phyloP scores from a whole-genome alignment of 2,329 filamentous ascomycete genomes.

The Trichoderma pleuroti region DNA sequence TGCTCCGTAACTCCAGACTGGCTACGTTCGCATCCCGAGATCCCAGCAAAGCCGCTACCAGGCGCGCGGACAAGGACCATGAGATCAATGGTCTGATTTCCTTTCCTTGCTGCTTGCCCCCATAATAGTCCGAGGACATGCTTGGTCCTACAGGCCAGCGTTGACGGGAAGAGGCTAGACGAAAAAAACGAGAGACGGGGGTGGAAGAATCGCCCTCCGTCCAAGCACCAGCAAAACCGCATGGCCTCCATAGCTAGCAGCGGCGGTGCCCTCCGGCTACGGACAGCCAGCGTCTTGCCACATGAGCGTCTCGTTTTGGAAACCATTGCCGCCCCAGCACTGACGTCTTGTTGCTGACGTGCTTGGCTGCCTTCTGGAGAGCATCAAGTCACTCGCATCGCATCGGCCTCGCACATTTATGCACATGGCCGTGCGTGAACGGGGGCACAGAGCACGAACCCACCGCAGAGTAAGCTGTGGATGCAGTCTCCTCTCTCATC shows the following conservation, averaged over 20 bases:
- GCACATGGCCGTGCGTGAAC: conserved; percentile 11
- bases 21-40: background rate
- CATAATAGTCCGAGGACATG: no score
- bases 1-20: background rate
- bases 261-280: background rate
- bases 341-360: background rate
- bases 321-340: background rate
- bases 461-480: conserved; percentile 16
- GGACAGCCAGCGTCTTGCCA: background rate
- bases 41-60: background rate
- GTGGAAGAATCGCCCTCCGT: background rate
- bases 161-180: background rate
- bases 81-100: conserved; percentile 11
- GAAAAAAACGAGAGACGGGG: background rate
- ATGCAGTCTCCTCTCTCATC: conserved; percentile 8
- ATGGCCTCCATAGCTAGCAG: background rate
- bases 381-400: background rate
- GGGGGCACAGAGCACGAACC: conserved; percentile 13
- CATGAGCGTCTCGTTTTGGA: background rate
- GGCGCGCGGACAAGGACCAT: conserved; percentile 1
- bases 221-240: background rate
- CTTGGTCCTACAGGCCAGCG: background rate
- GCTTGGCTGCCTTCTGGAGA: background rate
- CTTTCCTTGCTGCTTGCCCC: background rate
- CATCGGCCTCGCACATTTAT: conserved; percentile 7